Evolutionary conservation across 2,329 filamentous ascomycete genomes (phyloP).

Genomic region (Scedosporium minutisporum): DNA sequence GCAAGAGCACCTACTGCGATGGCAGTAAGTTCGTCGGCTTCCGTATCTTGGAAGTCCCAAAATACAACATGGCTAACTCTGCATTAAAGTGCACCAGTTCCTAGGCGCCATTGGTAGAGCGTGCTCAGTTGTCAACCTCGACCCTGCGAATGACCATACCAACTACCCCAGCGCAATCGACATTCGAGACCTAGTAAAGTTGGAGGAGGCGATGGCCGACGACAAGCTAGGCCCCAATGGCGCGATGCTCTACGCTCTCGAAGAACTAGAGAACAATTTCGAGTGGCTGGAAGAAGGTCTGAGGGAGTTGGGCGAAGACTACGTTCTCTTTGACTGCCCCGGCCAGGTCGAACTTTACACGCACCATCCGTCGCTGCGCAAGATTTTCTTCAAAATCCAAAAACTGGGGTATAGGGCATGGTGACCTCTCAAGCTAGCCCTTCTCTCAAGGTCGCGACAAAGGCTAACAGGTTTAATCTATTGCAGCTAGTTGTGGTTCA

Average conservation of each 20-base stretch:
- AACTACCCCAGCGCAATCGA: conserved; percentile 85
- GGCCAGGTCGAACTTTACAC: conserved; percentile 97
- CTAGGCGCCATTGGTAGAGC: conserved; percentile 90
- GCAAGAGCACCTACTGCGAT: conserved; percentile 97
- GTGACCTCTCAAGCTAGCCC: not conserved
- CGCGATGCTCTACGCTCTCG: conserved; percentile 82
- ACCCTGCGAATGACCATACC: conserved; percentile 91
- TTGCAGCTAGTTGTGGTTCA: conserved; percentile 81
- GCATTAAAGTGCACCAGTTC: conserved; percentile 78
- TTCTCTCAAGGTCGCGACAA: not conserved
- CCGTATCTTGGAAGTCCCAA: too few relatives aligned
- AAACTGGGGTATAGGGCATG: conserved; percentile 86
- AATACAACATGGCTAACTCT: not conserved
- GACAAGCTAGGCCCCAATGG: conserved; percentile 89
- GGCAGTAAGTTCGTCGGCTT: conserved; percentile 50
- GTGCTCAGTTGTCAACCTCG: conserved; percentile 91
- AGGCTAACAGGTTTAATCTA: not conserved
- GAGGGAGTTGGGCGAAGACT: conserved; percentile 76
- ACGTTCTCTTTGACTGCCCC: conserved; percentile 90
- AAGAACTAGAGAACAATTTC: conserved; percentile 88
- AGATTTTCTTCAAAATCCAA: conserved; percentile 83
- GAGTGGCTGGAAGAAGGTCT: conserved; percentile 83
- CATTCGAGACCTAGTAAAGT: conserved; percentile 75
- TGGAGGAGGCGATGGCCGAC: conserved; percentile 91
- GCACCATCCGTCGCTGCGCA: conserved; percentile 82